Evolutionary conservation across 345 rosid species (phyloP), one percentile per base, ranked within the genome.

Genomic region (Rhodamnia argentea): DNA sequence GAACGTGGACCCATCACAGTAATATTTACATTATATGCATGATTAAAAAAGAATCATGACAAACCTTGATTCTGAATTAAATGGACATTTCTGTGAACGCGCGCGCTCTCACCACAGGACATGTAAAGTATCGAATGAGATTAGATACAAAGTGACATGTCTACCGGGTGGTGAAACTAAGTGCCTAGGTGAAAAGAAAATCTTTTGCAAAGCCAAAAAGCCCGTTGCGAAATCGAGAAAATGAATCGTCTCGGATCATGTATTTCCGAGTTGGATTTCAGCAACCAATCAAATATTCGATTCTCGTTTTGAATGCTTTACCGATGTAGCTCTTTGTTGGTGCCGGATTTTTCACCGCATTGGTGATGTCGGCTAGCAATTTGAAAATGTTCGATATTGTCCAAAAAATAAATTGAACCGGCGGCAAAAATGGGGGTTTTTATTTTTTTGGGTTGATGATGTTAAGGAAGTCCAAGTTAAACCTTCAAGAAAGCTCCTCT

Each of bases 31-130:
- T 18, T 23, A 0, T 23, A 16, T 32, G 13, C 3, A 4, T 18
- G 44, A 64, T 32, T n/a, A 62, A 18, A 62, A 62, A 62, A 62
- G 75, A 62, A 42, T 64, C 24, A 3, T 6, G 0, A 64, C 24
- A 32, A 29, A 32, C 44, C 23, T 64, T 32, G 40, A 62, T 7
- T 11, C 42, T 29, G 18, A 11, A 70, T 70, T 23, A 4, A 18
- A 64, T 1, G 11, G 76, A 62, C 23, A 0, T 16, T 11, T 20
- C 2, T 7, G 2, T 29, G 13, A 15, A 7, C 10, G 3, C 23
- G 50, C 50, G 4, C 11, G 3, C 23, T 9, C 51, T 32, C 1
- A 16, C 3, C 13, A 4, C 24, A 0, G 1, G 3, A 16, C 6
- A 32, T 64, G 6, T 16, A 18, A 64, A 16, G 7, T 1, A 1